phyloP scores from a whole-genome alignment of 2,329 filamentous ascomycete genomes.

The Leptographium lundbergii region DNA sequence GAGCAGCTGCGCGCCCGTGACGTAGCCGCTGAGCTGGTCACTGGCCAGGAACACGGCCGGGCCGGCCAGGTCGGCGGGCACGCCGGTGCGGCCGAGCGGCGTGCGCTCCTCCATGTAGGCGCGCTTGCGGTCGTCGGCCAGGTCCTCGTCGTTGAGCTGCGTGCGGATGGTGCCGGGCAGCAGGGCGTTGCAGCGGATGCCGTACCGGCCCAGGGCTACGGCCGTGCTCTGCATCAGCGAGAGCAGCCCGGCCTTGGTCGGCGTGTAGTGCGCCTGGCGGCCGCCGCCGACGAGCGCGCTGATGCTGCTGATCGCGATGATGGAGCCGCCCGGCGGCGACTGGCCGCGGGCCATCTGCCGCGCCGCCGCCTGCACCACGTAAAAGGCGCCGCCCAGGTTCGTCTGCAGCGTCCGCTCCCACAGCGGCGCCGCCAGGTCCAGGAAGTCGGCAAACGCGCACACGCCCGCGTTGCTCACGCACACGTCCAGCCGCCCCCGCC shows the following conservation, averaged over 20 bases:
- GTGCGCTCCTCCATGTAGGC: constrained; percentile 55
- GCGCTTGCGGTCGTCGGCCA: constrained; percentile 50
- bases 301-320: constrained; percentile 38
- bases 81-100: constrained; percentile 48
- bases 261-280: constrained; percentile 58
- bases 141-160: constrained; percentile 55
- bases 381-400: constrained; percentile 83
- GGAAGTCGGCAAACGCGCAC: constrained; percentile 78
- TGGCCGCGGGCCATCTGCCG: constrained; percentile 61
- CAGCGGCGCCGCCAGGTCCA: constrained; percentile 59
- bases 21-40: constrained; percentile 50
- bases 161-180: constrained; percentile 59
- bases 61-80: constrained; percentile 51
- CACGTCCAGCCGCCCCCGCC: constrained; percentile 49
- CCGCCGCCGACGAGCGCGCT: constrained; percentile 52
- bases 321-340: constrained; percentile 57
- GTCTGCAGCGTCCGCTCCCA: constrained; percentile 61
- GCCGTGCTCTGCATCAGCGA: constrained; percentile 58
- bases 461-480: constrained; percentile 85
- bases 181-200: constrained; percentile 57
- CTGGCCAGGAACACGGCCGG: constrained; percentile 61
- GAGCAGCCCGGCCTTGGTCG: constrained; percentile 57
- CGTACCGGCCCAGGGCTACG: constrained; percentile 51
- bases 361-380: constrained; percentile 72
- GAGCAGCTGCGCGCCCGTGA: constrained; percentile 56